Base-by-base conservation (phyloP, 306 rosid species). In the Rubus idaeus region DNA sequence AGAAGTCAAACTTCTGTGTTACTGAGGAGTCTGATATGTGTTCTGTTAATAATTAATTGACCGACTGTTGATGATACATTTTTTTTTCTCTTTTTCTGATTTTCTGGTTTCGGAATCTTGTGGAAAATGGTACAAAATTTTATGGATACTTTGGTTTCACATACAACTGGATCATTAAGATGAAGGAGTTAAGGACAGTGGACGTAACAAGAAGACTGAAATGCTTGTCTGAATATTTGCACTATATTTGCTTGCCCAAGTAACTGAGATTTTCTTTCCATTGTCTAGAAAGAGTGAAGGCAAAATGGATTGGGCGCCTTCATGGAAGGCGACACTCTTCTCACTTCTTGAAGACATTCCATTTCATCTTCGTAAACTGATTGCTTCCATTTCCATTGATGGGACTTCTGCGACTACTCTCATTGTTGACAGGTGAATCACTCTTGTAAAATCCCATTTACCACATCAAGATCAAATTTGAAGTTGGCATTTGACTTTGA, bases 351-450 rank as follows among this genome's bases (percentile, higher is more conserved):
- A 88, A 81, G 97, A 90, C 75, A 80, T 91, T 47, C 97, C 97
- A 47, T 14, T 46, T 64, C 82, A 77, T 80, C 85, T 87, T 74
- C 88, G 96, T 35, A 45, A 86, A 74, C 80, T 81, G 44, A 52
- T 89, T 57, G 91, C 81, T 42, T 89, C 96, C 68, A 86, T 94
- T 83, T 90, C 98, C 47, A 83, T 91, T 76, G 98, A 94, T 76
- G 98, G 98, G 26, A 94, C 98, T 76, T 94, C 98, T 75, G 98
- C 98, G 47, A 94, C 98, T 64, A 89, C 98, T 44, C 81, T 94
- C 55, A 89, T 94, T 81, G 86, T 94, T 56, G 85, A 90, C 89
- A 90, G 94, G 98, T 90, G 73, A 70, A 55, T 80, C 35, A 30
- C 21, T 53, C 2, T 40, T 51, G 41, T 20, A 2, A 40, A 6